Percentiles rank a stretch among this genome's conserved stretches.
phyloP scores from a whole-genome alignment of 495 filamentous ascomycete genomes.

The Podospora anserina region DNA sequence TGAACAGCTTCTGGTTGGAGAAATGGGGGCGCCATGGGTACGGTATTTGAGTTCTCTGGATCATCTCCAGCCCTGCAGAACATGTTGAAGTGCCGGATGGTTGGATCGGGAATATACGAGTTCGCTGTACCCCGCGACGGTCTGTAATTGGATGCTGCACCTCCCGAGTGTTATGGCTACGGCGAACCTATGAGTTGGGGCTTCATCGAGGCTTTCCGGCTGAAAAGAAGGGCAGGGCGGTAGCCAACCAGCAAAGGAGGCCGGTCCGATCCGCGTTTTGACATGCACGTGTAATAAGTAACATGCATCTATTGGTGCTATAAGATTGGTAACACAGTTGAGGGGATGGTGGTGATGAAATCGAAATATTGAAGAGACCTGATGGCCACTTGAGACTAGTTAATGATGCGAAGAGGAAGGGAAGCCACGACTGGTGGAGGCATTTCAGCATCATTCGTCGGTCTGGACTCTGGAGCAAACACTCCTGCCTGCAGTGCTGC shows the following conservation, averaged over 20 bases:
- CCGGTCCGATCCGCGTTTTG: not conserved
- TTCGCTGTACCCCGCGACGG: not conserved
- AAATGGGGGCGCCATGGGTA: not conserved
- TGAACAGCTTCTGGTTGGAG: not conserved
- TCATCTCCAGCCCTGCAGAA: not conserved
- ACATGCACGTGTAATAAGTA: not conserved
- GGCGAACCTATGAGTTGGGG: not conserved
- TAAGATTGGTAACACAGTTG: not conserved
- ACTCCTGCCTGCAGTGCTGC: not conserved
- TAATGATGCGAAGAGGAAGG: too few species aligned
- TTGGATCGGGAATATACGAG: not conserved
- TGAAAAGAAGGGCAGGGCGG: not conserved
- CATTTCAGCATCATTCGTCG: too few species aligned
- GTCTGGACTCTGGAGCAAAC: not conserved
- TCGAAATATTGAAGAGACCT: not conserved
- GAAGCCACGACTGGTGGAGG: too few species aligned
- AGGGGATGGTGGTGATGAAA: not conserved
- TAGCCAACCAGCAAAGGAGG: not conserved
- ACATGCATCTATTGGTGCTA: not conserved
- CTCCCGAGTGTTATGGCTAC: not conserved
- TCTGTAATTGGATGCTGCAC: not conserved
- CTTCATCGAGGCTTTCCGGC: not conserved
- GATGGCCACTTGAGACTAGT: too few species aligned
- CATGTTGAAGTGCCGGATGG: not conserved
- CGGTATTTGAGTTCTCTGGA: not conserved